phyloP scores from a whole-genome alignment of 371 early-diverging fungal genomes.

The Actinomucor elegans region DNA sequence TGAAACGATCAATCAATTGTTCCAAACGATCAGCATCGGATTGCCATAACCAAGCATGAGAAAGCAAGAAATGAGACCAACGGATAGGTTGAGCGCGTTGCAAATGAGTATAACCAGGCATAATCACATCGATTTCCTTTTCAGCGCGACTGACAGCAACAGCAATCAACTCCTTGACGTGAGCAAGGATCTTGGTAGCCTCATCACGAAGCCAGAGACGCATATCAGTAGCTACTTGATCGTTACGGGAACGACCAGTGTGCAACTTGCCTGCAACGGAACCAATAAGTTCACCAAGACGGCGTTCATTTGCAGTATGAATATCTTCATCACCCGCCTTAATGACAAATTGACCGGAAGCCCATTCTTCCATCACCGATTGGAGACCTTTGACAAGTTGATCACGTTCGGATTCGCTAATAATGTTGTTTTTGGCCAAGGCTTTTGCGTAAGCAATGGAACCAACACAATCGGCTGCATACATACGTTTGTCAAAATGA shows the following conservation, averaged over 20 bases:
- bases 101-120: conserved; percentile 98
- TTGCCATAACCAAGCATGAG: conserved; percentile 88
- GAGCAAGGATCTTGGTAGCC: conserved; percentile 55
- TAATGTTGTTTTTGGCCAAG: conserved; percentile 69
- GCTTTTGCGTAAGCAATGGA: conserved; percentile 93
- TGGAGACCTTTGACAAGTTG: conserved; percentile 74
- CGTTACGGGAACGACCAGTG: conserved; percentile 94
- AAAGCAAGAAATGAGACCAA: conserved; percentile 90
- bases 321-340: conserved; percentile 93
- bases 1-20: conserved; percentile 78
- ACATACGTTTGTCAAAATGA: conserved; percentile 90
- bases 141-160: conserved; percentile 79
- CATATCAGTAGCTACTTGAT: conserved; percentile 98
- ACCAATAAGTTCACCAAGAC: conserved; percentile 92
- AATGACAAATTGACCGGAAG: conserved; percentile 68
- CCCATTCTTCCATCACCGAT: conserved; percentile 85
- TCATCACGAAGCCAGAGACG: conserved; percentile 92
- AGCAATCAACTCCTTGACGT: conserved; percentile 75
- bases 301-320: conserved; percentile 97
- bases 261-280: conserved; percentile 94
- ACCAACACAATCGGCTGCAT: conserved; percentile 84
- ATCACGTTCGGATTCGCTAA: conserved; percentile 75
- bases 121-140: conserved; percentile 84
- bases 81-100: conserved; percentile 98
- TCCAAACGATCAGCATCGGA: conserved; percentile 84